phyloP scores from a whole-genome alignment of 2,329 filamentous ascomycete genomes.

The Coniochaeta sp. region DNA sequence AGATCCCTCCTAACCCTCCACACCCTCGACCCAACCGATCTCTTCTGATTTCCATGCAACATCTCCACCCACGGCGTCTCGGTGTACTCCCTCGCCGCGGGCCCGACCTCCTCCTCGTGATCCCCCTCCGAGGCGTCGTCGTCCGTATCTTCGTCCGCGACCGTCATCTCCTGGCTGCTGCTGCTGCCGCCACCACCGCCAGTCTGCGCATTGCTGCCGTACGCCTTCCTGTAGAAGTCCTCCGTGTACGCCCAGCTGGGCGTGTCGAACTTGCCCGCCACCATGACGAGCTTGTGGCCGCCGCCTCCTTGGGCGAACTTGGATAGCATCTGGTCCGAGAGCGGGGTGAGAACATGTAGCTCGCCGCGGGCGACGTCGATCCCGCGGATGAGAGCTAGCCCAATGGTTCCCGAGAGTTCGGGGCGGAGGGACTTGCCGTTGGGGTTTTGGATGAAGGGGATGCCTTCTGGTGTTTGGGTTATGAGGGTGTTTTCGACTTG shows the following conservation, averaged over 20 bases:
- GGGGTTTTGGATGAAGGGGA: constrained; percentile 56
- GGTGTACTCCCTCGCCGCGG: constrained; percentile 15
- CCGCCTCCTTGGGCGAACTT: constrained; percentile 24
- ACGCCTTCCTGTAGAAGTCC: constrained; percentile 40
- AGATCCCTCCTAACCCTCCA: constrained; percentile 60
- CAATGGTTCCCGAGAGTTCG: constrained; percentile 48
- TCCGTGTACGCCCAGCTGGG: constrained; percentile 67
- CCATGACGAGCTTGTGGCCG: constrained; percentile 49
- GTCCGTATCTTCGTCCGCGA: constrained; percentile 26
- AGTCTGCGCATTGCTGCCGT: constrained; percentile 14
- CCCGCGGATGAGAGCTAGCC: constrained; percentile 62
- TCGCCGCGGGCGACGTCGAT: constrained; percentile 48
- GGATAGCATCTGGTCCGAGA: constrained; percentile 32
- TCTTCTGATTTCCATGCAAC: constrained; percentile 45
- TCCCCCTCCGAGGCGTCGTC: constrained; percentile 24
- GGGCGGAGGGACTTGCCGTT: constrained; percentile 53
- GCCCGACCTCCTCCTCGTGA: constrained; percentile 13
- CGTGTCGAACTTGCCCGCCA: constrained; percentile 61
- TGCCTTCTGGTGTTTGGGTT: constrained; percentile 36
- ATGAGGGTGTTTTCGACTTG: constrained; percentile 17
- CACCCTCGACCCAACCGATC: constrained; percentile 50
- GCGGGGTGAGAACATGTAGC: constrained; percentile 61
- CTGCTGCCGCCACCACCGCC: too few species aligned
- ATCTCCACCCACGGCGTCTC: constrained; percentile 53
- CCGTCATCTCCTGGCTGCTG: constrained; percentile 21